Evolutionary conservation across 2,329 filamentous ascomycete species (phyloP), one percentile per base, ranked within the genome.

Genomic region (Truncatella angustata): DNA sequence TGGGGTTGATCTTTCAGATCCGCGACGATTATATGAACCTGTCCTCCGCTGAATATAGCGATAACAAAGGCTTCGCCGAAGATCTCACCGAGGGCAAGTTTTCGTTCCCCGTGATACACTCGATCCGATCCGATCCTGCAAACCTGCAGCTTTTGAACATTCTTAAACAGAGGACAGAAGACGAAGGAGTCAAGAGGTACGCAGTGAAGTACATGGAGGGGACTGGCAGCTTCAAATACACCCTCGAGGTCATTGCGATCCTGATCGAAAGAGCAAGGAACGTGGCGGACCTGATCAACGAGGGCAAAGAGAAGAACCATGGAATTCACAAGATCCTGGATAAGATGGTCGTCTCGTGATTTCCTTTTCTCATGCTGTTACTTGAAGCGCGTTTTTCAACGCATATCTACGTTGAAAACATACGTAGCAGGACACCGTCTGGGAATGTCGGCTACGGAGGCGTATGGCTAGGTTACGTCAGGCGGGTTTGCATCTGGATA

Each of bases 61-160:
- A 87, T 58, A 93, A 96, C 70, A 97, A 97, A 75, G 94, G 93
- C 46, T 82, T 96, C 60, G 96, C 90, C 70, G 93, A 97, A 74
- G 94, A 97, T 71, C 74, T 97, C 61, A 97, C 91, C 1, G 94
- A 97, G 74, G 93, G 93, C 57, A 97, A 97, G 78, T 97, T 97
- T 75, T 93, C 88, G 23, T 97, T 97, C 68, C 91, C 92, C 36
- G 86, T 97, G 63, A 96, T 97, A 63, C 93, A 97, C 73, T 88
- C 88, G 68, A 95, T 97, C 60, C 88, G 90, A 54, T 75, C 87
- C 54, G 82, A 91, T 66, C 89, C 83, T 16, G 72, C 75, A 26
- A 89, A 91, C 66, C 77, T 88, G 60, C 87, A 95, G 63, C 81
- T 99, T 51, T 82, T 97, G 69, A 96, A 94, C 66, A 97, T 97